Conservation (phyloP, 352 stramenopile species). For the Globisporangium uncinulatum region DNA sequence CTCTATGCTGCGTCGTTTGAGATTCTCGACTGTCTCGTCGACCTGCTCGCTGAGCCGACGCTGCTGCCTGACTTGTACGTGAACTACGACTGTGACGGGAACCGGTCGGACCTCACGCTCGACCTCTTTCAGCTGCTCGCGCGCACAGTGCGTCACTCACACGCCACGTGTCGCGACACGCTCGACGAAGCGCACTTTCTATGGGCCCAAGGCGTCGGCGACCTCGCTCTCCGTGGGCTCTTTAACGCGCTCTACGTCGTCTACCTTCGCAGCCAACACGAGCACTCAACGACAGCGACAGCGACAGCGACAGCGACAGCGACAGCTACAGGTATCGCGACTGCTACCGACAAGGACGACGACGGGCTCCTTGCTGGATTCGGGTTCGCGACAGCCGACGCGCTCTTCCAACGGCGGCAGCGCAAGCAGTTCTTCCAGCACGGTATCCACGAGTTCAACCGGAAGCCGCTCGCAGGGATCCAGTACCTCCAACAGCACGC, state of each 20-base stretch:
- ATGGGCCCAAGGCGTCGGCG: slow-evolving; percentile 61
- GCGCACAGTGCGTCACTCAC: slow-evolving; percentile 59
- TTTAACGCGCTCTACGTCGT: slow-evolving; percentile 78
- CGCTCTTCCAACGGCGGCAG: slow-evolving; percentile 52
- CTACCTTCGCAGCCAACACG: slow-evolving; percentile 43
- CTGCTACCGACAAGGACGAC: slow-evolving; percentile 21
- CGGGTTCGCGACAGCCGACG: slow-evolving; percentile 38
- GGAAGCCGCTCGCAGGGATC: slow-evolving; percentile 87
- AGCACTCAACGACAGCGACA: slow-evolving; percentile 22
- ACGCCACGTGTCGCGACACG: slow-evolving; percentile 60
- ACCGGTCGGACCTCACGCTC: slow-evolving; percentile 86
- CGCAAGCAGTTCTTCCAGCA: slow-evolving; percentile 83
- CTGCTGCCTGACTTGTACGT: slow-evolving; percentile 97
- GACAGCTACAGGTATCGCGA: slow-evolving; percentile 7
- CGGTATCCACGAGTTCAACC: slow-evolving; percentile 93
- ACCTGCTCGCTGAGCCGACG: slow-evolving; percentile 94
- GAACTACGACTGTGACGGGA: slow-evolving; percentile 99
- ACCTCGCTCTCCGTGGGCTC: slow-evolving; percentile 58
- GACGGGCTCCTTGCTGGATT: slow-evolving; percentile 23
- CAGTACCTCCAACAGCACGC: slow-evolving; percentile 74
- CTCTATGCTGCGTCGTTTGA: slow-evolving; percentile 68
- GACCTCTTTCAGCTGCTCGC: slow-evolving; percentile 96
- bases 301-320: slow-evolving; percentile 18
- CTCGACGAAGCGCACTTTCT: slow-evolving; percentile 67
- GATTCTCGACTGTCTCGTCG: slow-evolving; percentile 90